Percentiles rank a stretch among this genome's conserved stretches.
Conservation (phyloP, 2,329 filamentous ascomycete species). For the Alternaria novae-zelandiae region DNA sequence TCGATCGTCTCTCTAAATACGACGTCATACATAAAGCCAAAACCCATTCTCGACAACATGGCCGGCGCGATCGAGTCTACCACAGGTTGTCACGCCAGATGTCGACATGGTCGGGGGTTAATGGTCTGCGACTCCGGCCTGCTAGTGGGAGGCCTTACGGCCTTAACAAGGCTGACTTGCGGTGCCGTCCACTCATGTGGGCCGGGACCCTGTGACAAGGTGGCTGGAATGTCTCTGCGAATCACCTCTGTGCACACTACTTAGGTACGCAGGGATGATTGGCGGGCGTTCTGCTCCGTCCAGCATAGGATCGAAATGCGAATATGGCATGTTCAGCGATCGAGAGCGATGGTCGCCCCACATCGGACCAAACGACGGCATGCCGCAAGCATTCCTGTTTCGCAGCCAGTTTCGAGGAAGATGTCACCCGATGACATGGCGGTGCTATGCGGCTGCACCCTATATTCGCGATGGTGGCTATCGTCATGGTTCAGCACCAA, state of each 20-base stretch:
- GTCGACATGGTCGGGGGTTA: constrained; percentile 21
- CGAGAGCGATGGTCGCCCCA: constrained; percentile 8
- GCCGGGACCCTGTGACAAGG: constrained; percentile 6
- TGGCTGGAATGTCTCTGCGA: constrained; percentile 3
- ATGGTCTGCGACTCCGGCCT: constrained; percentile 36
- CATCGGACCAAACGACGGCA: background rate
- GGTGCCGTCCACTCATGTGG: constrained; percentile 15
- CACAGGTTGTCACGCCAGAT: constrained; percentile 25
- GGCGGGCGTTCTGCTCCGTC: constrained; percentile 10
- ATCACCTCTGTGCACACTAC: constrained; percentile 3
- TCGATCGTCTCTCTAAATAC: background rate
- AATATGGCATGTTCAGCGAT: constrained; percentile 16
- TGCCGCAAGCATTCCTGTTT: background rate
- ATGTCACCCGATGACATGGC: constrained; percentile 6
- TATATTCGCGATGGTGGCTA: constrained; percentile 1
- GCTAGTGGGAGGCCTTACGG: constrained; percentile 43
- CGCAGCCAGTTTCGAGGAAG: background rate
- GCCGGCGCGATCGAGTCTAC: constrained; percentile 17
- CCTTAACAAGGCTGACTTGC: constrained; percentile 44
- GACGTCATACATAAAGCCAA: background rate
- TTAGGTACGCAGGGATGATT: constrained; percentile 5
- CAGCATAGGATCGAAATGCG: constrained; percentile 1
- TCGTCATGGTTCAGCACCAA: background rate
- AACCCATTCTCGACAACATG: background rate
- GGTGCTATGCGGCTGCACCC: constrained; percentile 8